Evolutionary conservation across 352 stramenopile genomes (phyloP), one percentile per base, ranked within the genome.

Genomic region (Achlya hypogyna): DNA sequence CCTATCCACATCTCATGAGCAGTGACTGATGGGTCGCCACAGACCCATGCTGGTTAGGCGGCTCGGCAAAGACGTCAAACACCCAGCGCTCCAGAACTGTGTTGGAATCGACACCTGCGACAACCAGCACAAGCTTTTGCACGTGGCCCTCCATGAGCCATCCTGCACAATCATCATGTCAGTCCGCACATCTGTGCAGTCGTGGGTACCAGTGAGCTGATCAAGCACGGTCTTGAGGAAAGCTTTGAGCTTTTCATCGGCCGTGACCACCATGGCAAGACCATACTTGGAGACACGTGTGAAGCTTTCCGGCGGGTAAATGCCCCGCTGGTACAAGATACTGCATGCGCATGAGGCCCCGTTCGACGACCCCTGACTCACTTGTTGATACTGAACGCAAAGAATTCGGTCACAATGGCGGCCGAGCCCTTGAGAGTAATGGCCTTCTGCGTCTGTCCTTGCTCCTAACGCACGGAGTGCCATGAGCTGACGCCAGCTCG

Each of bases 341-440:
- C 89, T 97, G 67, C n/a, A n/a, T 5, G 51, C 10, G 27, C 42
- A 28, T n/a, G 4, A 28, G 49, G 23, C 22, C 53, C 32, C 29
- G 32, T 10, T 62, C 69, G 25, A 45, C 34, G 53, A 58, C 53
- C 31, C 14, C n/a, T 20, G 54, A 27, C 58, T 35, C 74, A 95
- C 87, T 81, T 96, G 85, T 99, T 99, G 78, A 99, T 99, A 63
- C 91, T 93, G 71, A 97, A 99, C 62, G 96, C 97, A 84, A 99
- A 99, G 75, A 99, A 99, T 79, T 99, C 96, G 0, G 95, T 97
- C 51, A 99, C 97, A 49, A 99, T 98, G 71, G 98, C 95, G 2
- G 97, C 96, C 25, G 94, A 99, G 45, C 97, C 97, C 73, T 98
- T 98, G 20, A 99, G 79, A n/a, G 96, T 99, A 72, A 99, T 99